Conservation (phyloP, 2,329 filamentous ascomycete species). For the Colletotrichum sp. region DNA sequence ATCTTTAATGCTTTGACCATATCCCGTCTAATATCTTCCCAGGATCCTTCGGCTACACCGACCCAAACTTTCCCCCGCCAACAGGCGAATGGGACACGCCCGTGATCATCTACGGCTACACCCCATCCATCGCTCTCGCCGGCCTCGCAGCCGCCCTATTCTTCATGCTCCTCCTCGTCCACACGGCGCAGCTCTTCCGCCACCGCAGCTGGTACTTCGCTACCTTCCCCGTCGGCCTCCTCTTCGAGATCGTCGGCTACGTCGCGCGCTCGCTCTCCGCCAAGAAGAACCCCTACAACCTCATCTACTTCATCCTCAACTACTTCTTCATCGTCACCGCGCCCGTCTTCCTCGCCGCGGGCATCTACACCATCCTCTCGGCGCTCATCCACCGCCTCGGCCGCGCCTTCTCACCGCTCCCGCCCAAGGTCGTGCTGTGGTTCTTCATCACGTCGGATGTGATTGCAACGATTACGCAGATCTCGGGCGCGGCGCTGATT, state of each 20-base stretch:
- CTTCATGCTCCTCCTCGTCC: conserved; percentile 40
- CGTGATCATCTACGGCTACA: conserved; percentile 58
- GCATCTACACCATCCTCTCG: conserved; percentile 59
- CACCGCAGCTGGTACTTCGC: conserved; percentile 51
- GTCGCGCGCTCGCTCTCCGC: conserved; percentile 51
- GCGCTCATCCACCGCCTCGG: conserved; percentile 52
- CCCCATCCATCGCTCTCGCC: conserved; percentile 48
- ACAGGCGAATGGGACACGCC: conserved; percentile 47
- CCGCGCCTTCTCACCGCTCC: conserved; percentile 45
- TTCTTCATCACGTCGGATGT: conserved; percentile 61
- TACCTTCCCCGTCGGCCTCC: conserved; percentile 45
- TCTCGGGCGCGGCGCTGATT: conserved; percentile 59
- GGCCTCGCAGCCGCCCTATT: conserved; percentile 49
- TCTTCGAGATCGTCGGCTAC: conserved; percentile 57
- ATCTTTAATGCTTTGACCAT: rapidly evolving
- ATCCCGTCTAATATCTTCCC: conserved; percentile 9
- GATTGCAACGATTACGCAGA: conserved; percentile 56
- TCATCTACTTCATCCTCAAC: conserved; percentile 61
- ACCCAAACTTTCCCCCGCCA: conserved; percentile 57
- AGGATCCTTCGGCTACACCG: conserved; percentile 43
- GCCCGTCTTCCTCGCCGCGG: conserved; percentile 61
- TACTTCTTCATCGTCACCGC: conserved; percentile 68
- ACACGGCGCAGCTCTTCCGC: conserved; percentile 39
- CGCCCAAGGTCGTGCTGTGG: conserved; percentile 52
- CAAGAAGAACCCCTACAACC: conserved; percentile 55